Evolutionary conservation across 2,329 filamentous ascomycete species (phyloP).

Genomic region (Fusarium pseudoanthophilum): DNA sequence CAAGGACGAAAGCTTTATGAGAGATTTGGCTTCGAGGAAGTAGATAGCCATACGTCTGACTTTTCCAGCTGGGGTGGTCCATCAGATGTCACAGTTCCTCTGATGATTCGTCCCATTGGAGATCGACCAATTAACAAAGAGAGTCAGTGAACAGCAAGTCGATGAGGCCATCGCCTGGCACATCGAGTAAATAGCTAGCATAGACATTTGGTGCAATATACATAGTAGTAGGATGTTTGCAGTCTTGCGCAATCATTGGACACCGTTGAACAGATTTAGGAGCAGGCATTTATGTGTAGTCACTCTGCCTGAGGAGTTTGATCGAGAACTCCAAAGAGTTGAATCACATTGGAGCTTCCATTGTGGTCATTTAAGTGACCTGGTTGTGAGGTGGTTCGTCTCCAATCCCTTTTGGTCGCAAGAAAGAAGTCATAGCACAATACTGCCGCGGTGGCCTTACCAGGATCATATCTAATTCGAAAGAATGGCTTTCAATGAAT

Average conservation of each 20-base stretch:
- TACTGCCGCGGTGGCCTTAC: background rate
- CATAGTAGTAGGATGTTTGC: background rate
- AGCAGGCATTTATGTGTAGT: background rate
- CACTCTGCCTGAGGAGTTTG: too few species aligned
- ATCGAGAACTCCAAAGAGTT: background rate
- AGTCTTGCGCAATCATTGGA: background rate
- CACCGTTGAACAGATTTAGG: background rate
- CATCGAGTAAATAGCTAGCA: background rate
- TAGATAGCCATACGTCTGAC: slow-evolving; percentile 43
- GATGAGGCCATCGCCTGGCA: too few species aligned
- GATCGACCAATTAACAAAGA: background rate
- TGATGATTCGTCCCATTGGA: slow-evolving; percentile 42
- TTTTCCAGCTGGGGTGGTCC: slow-evolving; percentile 47
- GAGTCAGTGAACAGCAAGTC: background rate
- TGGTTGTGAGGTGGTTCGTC: background rate
- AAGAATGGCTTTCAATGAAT: background rate
- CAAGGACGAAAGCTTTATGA: slow-evolving; percentile 50
- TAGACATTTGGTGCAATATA: background rate
- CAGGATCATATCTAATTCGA: background rate
- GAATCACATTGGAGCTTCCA: background rate
- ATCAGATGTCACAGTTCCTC: slow-evolving; percentile 16
- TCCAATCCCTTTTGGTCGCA: background rate
- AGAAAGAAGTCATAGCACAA: background rate
- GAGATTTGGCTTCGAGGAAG: slow-evolving; percentile 50
- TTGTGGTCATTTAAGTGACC: background rate